Conservation (phyloP, 768 basidiomycete genomes). For the Agaricus blazei region DNA sequence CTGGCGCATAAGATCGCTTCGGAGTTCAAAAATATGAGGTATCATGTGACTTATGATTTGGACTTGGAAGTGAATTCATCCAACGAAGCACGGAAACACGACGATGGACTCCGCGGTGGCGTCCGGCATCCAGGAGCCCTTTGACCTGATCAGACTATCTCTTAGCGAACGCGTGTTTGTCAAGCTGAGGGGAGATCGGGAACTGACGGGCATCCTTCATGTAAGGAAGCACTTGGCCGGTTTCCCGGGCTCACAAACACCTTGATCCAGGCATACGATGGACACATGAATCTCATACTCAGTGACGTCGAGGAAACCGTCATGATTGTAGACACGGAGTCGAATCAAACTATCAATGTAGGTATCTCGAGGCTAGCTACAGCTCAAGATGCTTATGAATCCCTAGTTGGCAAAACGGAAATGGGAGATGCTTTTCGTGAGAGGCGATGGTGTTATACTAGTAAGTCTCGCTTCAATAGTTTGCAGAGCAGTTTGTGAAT, state of each 20-base stretch:
- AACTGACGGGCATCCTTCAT: constrained; percentile 88
- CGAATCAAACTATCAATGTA: constrained; percentile 47
- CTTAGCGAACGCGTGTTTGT: constrained; percentile 98
- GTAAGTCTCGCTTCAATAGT: constrained; percentile 36
- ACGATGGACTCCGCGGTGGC: constrained; percentile 61
- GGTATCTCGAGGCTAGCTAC: constrained; percentile 54
- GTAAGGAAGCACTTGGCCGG: constrained; percentile 39
- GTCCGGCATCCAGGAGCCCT: constrained; percentile 87
- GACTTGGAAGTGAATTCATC: not conserved
- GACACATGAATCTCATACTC: constrained; percentile 99
- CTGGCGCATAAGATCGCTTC: constrained; percentile 5
- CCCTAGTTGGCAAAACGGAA: constrained; percentile 84
- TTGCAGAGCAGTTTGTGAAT: constrained; percentile 12
- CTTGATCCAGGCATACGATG: constrained; percentile 84
- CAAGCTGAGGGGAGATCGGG: constrained; percentile 92
- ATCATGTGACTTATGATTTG: constrained; percentile 15
- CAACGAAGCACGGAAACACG: not conserved
- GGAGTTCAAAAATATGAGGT: constrained; percentile 22
- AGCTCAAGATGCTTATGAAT: not conserved
- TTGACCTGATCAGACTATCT: constrained; percentile 94
- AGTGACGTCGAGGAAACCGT: constrained; percentile 98
- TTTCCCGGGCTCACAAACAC: constrained; percentile 12
- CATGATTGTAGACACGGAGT: constrained; percentile 89
- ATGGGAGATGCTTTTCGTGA: constrained; percentile 96
- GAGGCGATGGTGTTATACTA: constrained; percentile 95